These are phyloP conservation scores for Sapria himalayana DNA, from an alignment of 345 rosid species.

Conservation along the genomic window DNA sequence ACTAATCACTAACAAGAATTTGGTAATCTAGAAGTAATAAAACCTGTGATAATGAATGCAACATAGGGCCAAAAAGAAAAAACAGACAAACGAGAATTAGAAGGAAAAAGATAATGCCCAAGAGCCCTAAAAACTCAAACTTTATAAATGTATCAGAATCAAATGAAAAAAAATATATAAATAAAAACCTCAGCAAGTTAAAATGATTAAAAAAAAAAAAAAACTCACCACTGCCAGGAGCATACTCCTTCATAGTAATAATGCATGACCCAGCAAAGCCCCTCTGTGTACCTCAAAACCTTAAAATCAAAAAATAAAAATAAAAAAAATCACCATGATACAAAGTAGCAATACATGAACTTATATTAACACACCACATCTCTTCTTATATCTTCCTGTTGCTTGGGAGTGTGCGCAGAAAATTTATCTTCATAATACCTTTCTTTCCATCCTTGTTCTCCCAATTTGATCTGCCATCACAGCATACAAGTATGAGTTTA, in stretches of 20 bases:
- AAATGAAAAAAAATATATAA: neutral
- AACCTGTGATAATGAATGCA: too few relatives aligned
- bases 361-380: constrained; percentile 57
- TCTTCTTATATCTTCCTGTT: constrained; percentile 45
- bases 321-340: neutral
- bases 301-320: constrained; percentile 5
- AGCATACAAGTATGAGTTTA: neutral
- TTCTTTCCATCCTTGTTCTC: constrained; percentile 79
- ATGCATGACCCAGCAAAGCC: constrained; percentile 95
- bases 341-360: neutral
- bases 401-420: constrained; percentile 33
- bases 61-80: neutral
- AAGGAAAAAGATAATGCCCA: too few relatives aligned
- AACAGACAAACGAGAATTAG: neutral
- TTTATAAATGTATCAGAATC: too few relatives aligned
- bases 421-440: constrained; percentile 87
- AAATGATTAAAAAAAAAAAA: neutral
- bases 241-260: constrained; percentile 93
- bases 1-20: too few relatives aligned
- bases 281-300: constrained; percentile 75
- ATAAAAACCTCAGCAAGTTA: neutral
- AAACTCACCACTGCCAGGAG: constrained; percentile 89
- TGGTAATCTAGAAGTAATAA: too few relatives aligned
- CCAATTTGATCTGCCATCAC: constrained; percentile 46
- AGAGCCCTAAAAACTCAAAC: too few relatives aligned